Evolutionary conservation across 164 flowering plant genomes (phyloP), one percentile per base, ranked within the genome.

Genomic region (Piper longum): DNA sequence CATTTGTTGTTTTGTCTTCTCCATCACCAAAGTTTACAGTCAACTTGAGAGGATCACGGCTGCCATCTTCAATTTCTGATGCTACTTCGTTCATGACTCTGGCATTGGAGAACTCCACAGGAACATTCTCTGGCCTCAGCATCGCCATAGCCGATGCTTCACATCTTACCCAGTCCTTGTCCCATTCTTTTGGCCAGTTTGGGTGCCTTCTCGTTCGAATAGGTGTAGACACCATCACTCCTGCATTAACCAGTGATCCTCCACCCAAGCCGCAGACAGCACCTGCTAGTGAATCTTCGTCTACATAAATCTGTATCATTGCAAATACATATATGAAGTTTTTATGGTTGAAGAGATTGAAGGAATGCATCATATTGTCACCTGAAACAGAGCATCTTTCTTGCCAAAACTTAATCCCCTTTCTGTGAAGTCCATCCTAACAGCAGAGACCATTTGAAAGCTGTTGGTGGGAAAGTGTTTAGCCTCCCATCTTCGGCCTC

Each of bases 111-210:
- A 83, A 81, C 65, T 77, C 80, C 19, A 72, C 52, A 8, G 84
- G 84, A 63, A 69, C 65, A 60, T 61, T 80, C 63, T 80, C 81
- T 52, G 72, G 40, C 54, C 61, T 71, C 52, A 84, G 43, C 84
- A 84, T 82, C 56, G 74, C 57, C 51, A 76, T 68, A 54, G 84
- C 88, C 57, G 76, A 73, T 64, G 80, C 81, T 69, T 84, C 77
- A 62, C 77, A 82, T 16, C 18, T 63, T 4, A 77, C 80, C 85
- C 88, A 84, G 44, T 77, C 73, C 40, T 66, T 66, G 44, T 80
- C 79, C 88, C 88, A 84, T 62, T 80, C 83, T 58, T 76, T 76
- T n/a, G 85, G 85, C 85, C 85, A 84, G 67, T 73, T 80, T 0
- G 79, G 75, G 19, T 76, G 64, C 72, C 75, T 73, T 66, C 79